These are phyloP conservation scores for Tieghemostelium lacteum DNA, from an alignment of 78 protist genomes.

Conservation along the genomic window DNA sequence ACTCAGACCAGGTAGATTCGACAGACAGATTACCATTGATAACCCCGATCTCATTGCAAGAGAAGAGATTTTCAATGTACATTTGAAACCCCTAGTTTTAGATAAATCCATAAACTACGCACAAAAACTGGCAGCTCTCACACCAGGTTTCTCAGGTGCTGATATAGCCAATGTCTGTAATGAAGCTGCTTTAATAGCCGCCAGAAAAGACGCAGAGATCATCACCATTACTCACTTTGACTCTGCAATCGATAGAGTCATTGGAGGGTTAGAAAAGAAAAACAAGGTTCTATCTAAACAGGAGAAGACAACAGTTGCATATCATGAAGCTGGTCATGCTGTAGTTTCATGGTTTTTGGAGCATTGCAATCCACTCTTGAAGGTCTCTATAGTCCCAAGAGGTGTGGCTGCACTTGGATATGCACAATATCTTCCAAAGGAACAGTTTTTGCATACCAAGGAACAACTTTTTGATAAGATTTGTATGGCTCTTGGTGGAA, in stretches of 20 bases:
- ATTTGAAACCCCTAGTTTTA: constrained; percentile 84
- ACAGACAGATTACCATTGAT: constrained; percentile 93
- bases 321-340: constrained; percentile 95
- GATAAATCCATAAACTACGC: constrained; percentile 39
- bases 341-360: constrained; percentile 93
- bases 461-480: constrained; percentile 90
- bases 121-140: constrained; percentile 73
- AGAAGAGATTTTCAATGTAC: constrained; percentile 94
- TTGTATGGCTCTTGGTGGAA: constrained; percentile 94
- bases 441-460: constrained; percentile 81
- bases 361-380: constrained; percentile 92
- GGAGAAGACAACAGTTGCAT: constrained; percentile 91
- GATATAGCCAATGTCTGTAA: constrained; percentile 86
- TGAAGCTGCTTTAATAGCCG: constrained; percentile 93
- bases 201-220: constrained; percentile 46
- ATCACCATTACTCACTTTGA: constrained; percentile 92
- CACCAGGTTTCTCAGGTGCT: constrained; percentile 97
- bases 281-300: constrained; percentile 86
- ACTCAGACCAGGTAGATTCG: constrained; percentile 99
- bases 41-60: constrained; percentile 93
- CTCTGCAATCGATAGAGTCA: constrained; percentile 97
- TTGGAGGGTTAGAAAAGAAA: constrained; percentile 88
- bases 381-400: constrained; percentile 96
- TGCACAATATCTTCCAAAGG: constrained; percentile 96
- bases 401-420: constrained; percentile 94